These are phyloP conservation scores for Coprinellus micaceus DNA, from an alignment of 768 basidiomycete species.

Conservation along the genomic window DNA sequence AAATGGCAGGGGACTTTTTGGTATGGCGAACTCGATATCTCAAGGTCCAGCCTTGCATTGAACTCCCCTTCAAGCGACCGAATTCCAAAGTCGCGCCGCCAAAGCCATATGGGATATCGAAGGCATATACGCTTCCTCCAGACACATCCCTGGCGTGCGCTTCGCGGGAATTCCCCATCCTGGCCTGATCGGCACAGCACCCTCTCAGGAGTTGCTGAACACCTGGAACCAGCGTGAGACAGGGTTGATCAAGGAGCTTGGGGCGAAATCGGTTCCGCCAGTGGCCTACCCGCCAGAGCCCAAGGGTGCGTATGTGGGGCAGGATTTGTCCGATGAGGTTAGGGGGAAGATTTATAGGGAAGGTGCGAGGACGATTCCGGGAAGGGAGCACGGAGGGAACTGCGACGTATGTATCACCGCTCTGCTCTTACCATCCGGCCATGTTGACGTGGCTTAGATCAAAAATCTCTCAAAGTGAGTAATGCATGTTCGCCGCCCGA, in stretches of 20 bases:
- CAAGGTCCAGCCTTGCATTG: constrained; percentile 16
- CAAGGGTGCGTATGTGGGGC: constrained; percentile 64
- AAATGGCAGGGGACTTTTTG: constrained; percentile 69
- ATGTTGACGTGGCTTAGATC: constrained; percentile 41
- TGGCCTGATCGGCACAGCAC: constrained; percentile 73
- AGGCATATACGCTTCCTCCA: constrained; percentile 67
- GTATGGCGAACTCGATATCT: too few relatives aligned
- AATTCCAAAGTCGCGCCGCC: constrained; percentile 66
- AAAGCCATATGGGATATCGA: constrained; percentile 84
- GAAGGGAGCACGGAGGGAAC: constrained; percentile 77
- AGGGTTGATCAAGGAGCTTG: constrained; percentile 53
- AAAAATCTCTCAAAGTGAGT: constrained; percentile 65
- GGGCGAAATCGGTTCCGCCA: constrained; percentile 47
- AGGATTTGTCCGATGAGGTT: constrained; percentile 48
- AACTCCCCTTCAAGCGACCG: constrained; percentile 34
- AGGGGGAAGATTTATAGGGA: constrained; percentile 54
- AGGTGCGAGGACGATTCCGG: constrained; percentile 73
- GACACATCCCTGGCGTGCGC: constrained; percentile 75
- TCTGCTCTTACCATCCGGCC: not conserved
- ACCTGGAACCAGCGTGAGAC: constrained; percentile 75
- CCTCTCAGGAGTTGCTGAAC: constrained; percentile 66
- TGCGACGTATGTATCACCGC: constrained; percentile 49
- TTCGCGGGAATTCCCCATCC: constrained; percentile 79
- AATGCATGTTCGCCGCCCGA: not conserved
- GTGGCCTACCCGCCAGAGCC: constrained; percentile 64